Conservation (phyloP, 495 filamentous ascomycete genomes). For the Chlorociboria aeruginascens region DNA sequence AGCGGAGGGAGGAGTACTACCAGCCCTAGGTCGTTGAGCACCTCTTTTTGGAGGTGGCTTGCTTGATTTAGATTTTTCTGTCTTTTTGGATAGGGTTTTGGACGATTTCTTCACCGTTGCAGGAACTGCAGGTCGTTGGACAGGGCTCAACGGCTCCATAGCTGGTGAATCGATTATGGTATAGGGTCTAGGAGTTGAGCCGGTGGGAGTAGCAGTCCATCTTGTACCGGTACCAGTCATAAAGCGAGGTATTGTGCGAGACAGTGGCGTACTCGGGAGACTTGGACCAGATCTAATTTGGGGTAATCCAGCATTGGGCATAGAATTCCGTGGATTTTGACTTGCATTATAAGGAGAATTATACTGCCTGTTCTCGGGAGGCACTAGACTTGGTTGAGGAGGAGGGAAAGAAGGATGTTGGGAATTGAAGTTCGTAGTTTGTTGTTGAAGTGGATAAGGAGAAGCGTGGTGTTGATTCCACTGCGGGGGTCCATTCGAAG, state of each 20-base stretch:
- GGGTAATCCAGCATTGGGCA: not conserved
- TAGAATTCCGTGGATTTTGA: constrained; percentile 1
- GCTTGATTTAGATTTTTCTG: constrained; percentile 3
- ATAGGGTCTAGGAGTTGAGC: constrained; percentile 29
- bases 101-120: constrained; percentile 17
- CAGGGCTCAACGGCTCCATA: constrained; percentile 35
- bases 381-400: constrained; percentile 4
- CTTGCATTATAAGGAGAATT: constrained; percentile 18
- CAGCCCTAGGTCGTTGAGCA: constrained; percentile 26
- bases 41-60: constrained; percentile 12
- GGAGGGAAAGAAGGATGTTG: constrained; percentile 7
- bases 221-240: constrained; percentile 34
- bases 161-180: constrained; percentile 27
- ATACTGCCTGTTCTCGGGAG: constrained; percentile 14
- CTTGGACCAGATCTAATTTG: not conserved
- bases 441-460: constrained; percentile 1
- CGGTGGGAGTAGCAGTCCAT: constrained; percentile 32
- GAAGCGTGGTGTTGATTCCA: constrained; percentile 4
- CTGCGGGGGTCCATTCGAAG: constrained; percentile 34
- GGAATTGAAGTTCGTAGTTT: not conserved
- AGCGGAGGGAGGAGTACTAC: constrained; percentile 40
- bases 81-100: constrained; percentile 14
- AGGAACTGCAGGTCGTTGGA: constrained; percentile 24
- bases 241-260: constrained; percentile 2
- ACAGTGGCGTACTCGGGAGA: constrained; percentile 12